Evolutionary conservation across 257 asterid species (phyloP).

Genomic region (Dorcoceras hygrometricum): DNA sequence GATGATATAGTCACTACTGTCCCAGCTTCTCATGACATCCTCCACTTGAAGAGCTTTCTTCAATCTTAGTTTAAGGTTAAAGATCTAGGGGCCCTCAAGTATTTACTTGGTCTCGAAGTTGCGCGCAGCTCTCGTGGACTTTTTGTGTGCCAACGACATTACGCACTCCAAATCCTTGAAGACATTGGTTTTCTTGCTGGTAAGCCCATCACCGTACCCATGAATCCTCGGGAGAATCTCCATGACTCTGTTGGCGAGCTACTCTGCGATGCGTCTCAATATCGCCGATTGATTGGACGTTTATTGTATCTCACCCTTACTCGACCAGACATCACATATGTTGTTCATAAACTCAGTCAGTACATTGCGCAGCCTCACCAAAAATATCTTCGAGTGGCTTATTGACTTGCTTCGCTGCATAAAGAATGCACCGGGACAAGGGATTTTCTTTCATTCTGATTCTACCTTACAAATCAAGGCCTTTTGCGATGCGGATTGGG

Average conservation of each 20-base stretch:
- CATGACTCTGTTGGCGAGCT: not conserved
- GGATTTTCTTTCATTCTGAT: not conserved
- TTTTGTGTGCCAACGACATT: not conserved
- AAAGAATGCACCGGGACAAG: rapidly evolving
- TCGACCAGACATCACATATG: not conserved
- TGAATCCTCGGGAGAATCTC: not conserved
- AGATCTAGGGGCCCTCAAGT: not conserved
- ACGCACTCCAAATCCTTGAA: not conserved
- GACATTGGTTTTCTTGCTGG: not conserved
- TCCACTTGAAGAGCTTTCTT: not conserved
- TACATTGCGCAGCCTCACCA: not conserved
- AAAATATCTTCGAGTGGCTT: not conserved
- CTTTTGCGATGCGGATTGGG: constrained; percentile 15
- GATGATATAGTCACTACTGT: no score
- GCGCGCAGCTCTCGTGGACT: not conserved
- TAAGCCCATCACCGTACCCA: not conserved
- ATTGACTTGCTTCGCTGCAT: not conserved
- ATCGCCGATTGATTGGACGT: not conserved
- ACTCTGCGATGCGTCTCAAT: not conserved
- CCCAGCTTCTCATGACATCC: no score
- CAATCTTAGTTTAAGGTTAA: not conserved
- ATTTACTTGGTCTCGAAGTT: not conserved
- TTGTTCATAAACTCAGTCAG: not conserved
- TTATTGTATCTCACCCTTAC: not conserved
- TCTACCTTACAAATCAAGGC: not conserved